Evolutionary conservation across 2,329 filamentous ascomycete genomes (phyloP), one percentile per base, ranked within the genome.

Genomic region (Akanthomyces uredinophilus): DNA sequence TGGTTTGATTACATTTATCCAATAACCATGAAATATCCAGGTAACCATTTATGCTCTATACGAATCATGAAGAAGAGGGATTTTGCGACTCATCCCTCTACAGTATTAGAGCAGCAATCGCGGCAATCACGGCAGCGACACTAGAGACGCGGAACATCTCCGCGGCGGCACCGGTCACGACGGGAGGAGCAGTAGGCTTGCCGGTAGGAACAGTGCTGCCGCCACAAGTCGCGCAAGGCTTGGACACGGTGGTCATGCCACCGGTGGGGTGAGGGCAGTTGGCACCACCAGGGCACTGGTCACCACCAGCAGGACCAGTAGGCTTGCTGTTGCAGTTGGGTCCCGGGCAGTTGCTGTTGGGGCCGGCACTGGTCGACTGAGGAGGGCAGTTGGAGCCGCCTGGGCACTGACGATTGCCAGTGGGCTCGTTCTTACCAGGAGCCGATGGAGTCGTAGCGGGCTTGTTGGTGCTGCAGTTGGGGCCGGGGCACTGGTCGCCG

Each of bases 41-140:
- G 35, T 41, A 24, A 52, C 22, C 46, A 43, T 60, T n/a, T 51
- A 44, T 18, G 37, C 44, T 59, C 29, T 41, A 39, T 27, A 39
- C 7, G 22, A 24, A 20, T 47, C 24, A 43, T 52, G 16, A 41
- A 32, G 22, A 43, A 61, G 44, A n/a, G n/a, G 29, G 7, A 18
- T 13, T 27, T 29, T 14, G 22, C 10, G n/a, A 18, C 11, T 35
- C 41, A 16, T 20, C 5, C 35, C 24, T 32, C 43, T 35, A 61
- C 59, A 61, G 59, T 5, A 61, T 10, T 10, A 46, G 24, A 8
- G 41, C 58, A 35, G 64, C 29, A 61, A 65, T 27, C 58, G 58
- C 49, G 32, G 63, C 56, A 58, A 64, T 58, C 55, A 63, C 59
- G 29, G 63, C 46, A 52, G 65, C 29, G 49, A 62, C 22, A 29